Conservation (phyloP, 768 basidiomycete species). For the Pleurotus giganteus region DNA sequence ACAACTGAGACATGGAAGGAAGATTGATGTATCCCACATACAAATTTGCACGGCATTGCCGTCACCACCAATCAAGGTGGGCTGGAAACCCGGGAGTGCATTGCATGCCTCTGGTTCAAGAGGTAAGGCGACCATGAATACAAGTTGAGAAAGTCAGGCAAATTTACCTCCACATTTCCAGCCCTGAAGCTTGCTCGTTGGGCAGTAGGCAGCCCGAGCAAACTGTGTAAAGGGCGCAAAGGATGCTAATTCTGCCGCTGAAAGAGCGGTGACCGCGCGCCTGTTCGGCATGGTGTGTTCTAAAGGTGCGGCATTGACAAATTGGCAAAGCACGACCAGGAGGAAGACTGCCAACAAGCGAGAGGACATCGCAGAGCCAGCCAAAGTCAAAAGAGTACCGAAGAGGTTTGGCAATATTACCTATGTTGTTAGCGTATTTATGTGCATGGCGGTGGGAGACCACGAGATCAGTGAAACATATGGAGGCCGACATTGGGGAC, state of each 20-base stretch:
- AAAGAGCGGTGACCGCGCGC: slow-evolving; percentile 20
- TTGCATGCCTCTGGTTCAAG: slow-evolving; percentile 34
- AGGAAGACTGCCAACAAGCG: neutral
- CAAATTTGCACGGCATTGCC: slow-evolving; percentile 47
- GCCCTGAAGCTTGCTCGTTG: slow-evolving; percentile 28
- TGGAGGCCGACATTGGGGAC: neutral
- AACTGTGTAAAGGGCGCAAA: slow-evolving; percentile 49
- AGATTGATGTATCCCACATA: slow-evolving; percentile 21
- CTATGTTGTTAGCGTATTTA: neutral
- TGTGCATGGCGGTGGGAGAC: neutral
- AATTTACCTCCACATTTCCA: slow-evolving; percentile 46
- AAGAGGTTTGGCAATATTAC: neutral
- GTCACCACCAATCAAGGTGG: slow-evolving; percentile 48
- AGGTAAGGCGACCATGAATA: neutral
- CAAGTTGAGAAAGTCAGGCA: neutral
- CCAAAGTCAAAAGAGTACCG: neutral
- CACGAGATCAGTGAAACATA: neutral
- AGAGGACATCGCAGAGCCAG: neutral
- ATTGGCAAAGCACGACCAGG: neutral
- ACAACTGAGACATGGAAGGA: neutral
- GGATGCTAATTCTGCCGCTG: slow-evolving; percentile 29
- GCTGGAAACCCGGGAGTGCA: slow-evolving; percentile 37
- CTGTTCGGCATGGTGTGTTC: neutral
- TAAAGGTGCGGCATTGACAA: slow-evolving; percentile 3
- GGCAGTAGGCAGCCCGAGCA: slow-evolving; percentile 56